Base-by-base conservation (phyloP, 2,329 filamentous ascomycete species). In the Fusarium secorum region DNA sequence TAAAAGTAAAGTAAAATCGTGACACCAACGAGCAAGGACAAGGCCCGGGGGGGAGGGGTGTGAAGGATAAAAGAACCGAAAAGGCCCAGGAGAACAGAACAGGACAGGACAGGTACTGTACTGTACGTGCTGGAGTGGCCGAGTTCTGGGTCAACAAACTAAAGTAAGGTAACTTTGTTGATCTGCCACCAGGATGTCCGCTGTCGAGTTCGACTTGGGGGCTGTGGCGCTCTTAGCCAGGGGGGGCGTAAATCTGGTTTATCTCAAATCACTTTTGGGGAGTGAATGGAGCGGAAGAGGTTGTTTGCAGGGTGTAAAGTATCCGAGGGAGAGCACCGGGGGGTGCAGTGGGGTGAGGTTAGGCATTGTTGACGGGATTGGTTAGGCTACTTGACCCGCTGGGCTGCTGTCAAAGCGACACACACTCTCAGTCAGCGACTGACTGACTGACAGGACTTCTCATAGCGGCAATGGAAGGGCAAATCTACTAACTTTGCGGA, bases 161-260 rank as follows among this genome's bases (percentile, higher is more conserved):
- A 46, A 46, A 22, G 44, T 17, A 46, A 30, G 20, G 44, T 30
- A 66, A 74, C 67, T 73, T 75, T 74, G 71, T 75, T 70, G 74
- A 76, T 76, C 73, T 75, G 59, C 72, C 70, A 71, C 74, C 55
- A 63, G 74, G 74, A 76, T 75, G 69, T 36, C 65, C 64, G 68
- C 68, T 76, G 73, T 75, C 71, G 74, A 76, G 72, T 74, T 64
- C 65, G 44, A 66, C 62, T 60, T 66, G 46, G 70, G 44, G 48
- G 55, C 60, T 70, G 72, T 68, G 70, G 70, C 72, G 72, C 63
- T 61, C 22, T 61, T 55, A 36, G 44, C 46, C 39, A 49, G 58
- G 66, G 69, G 61, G 61, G 58, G 72, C 30, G 64, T 64, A 61
- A 33, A 58, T 58, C 45, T 66, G 60, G 62, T 35, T 61, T 64